Evolutionary conservation across 331 rosid genomes (phyloP).

Genomic region (Quercus phellos): DNA sequence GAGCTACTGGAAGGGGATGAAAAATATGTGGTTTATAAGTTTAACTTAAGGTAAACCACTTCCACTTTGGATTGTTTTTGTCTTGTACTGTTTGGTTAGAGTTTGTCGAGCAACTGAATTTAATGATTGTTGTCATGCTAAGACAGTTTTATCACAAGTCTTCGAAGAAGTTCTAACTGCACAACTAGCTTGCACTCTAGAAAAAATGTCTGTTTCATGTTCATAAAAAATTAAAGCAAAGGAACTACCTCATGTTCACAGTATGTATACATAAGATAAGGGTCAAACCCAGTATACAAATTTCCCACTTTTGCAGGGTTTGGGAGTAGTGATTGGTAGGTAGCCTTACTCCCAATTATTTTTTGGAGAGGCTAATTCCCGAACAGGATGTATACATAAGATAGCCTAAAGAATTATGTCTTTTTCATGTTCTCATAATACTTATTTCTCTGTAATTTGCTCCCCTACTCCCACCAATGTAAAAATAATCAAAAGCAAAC

Average conservation of each 20-base stretch:
- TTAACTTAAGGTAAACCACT: conserved; percentile 58
- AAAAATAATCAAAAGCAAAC: not conserved
- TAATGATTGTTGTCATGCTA: not conserved
- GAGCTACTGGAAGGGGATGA: conserved; percentile 48
- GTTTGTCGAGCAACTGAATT: not conserved
- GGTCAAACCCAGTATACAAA: too few relatives aligned
- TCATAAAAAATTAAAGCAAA: too few relatives aligned
- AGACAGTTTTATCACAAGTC: not conserved
- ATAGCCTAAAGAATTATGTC: not conserved
- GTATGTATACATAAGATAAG: too few relatives aligned
- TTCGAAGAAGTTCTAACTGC: not conserved
- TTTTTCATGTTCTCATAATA: not conserved
- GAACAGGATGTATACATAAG: too few relatives aligned
- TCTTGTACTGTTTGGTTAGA: not conserved
- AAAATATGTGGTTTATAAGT: conserved; percentile 45
- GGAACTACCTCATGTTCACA: too few relatives aligned
- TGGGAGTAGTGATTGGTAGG: too few relatives aligned
- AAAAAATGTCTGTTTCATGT: not conserved
- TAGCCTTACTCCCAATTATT: too few relatives aligned
- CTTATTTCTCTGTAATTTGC: not conserved
- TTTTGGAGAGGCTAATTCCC: too few relatives aligned
- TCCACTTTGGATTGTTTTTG: not conserved
- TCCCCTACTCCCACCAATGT: not conserved
- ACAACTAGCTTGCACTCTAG: not conserved
- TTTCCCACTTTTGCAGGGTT: too few relatives aligned